Evolutionary conservation across 2,329 filamentous ascomycete genomes (phyloP), one percentile per base, ranked within the genome.

Genomic region (Pseudogymnoascus sp.): DNA sequence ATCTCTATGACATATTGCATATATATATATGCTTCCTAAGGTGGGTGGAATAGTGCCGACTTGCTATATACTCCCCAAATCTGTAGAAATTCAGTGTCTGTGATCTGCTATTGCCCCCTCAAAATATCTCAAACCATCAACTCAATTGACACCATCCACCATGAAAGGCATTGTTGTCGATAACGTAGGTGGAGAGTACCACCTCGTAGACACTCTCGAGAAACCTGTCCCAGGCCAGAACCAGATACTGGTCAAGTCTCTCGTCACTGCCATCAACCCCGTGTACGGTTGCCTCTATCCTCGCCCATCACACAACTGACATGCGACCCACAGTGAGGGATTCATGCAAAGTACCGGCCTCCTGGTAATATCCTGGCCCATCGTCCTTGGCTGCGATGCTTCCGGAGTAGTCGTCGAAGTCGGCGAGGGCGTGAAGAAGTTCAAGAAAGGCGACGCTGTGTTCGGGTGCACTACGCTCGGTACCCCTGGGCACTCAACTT

Each of bases 381-480:
- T 73, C 2, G 68, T 76, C 12, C 64, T 76, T 0, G 74, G 74
- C 12, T 75, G 73, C 47, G 74, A 76, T 50, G 72, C 68, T 8
- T 69, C 67, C 2, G 74, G 72, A 6, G 58, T 70, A 4, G 72
- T 75, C 2, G 59, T 71, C 18, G 70, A 71, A 12, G 62, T 68
- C 16, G 73, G 73, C 0, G 59, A 66, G 1, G 67, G 65, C 14
- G 71, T 71, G 38, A 64, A 59, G 5, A 72, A 67, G 59, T 67
- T 76, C 57, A 67, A 69, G 20, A 59, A 60, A 4, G 74, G 74
- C 1, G 74, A 76, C 64, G 67, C 65, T 16, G 66, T 74, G 37
- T 76, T 70, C 62, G 72, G 73, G 2, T 74, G 72, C 61, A 71
- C 71, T 1, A 69, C 67, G 9, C 59, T 76, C 0, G 75, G 75